Evolutionary conservation across 495 filamentous ascomycete genomes (phyloP).

Genomic region (Friedmanniomyces simplex): DNA sequence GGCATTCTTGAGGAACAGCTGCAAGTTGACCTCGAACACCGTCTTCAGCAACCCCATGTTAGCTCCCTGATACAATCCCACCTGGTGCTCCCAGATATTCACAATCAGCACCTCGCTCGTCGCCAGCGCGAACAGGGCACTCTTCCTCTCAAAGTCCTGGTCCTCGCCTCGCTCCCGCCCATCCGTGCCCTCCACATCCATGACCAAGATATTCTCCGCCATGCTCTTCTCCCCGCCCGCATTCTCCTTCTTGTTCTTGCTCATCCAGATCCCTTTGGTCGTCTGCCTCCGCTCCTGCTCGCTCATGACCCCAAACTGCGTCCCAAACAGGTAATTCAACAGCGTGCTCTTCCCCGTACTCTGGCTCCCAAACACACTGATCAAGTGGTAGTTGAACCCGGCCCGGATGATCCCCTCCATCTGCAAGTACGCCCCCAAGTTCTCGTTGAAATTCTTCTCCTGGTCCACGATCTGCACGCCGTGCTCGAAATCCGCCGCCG

Average conservation of each 20-base stretch:
- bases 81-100: conserved; percentile 99
- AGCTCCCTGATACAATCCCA: conserved; percentile 93
- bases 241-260: conserved; percentile 69
- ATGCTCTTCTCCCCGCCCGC: conserved; percentile 41
- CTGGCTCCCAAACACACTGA: conserved; percentile 96
- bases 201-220: conserved; percentile 96
- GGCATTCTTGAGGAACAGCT: conserved; percentile 87
- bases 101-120: conserved; percentile 97
- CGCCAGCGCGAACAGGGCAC: conserved; percentile 88
- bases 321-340: conserved; percentile 91
- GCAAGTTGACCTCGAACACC: conserved; percentile 96
- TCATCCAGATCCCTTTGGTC: conserved; percentile 99
- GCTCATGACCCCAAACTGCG: conserved; percentile 92
- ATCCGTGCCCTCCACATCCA: conserved; percentile 98
- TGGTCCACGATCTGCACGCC: conserved; percentile 95
- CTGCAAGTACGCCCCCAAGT: conserved; percentile 70
- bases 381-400: conserved; percentile 98
- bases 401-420: conserved; percentile 68
- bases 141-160: conserved; percentile 97
- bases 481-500: conserved; percentile 67
- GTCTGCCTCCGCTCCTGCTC: conserved; percentile 85
- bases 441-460: conserved; percentile 85
- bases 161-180: conserved; percentile 94
- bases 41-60: conserved; percentile 98
- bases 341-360: conserved; percentile 97